Evolutionary conservation across 257 asterid genomes (phyloP), one percentile per base, ranked within the genome.

Genomic region (Penstemon davidsonii): DNA sequence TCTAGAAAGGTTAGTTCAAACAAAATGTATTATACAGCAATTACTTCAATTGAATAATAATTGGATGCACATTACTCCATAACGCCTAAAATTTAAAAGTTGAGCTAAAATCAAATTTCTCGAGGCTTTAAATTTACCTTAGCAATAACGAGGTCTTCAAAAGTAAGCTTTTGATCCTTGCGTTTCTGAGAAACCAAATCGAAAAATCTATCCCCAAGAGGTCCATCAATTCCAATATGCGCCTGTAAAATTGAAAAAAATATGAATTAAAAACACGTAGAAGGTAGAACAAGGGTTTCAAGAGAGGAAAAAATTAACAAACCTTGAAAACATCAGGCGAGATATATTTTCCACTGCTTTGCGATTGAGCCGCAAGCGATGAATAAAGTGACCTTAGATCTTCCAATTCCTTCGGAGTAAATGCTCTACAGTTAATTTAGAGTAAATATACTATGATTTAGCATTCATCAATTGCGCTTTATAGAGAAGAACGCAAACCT

Each of bases 81-180:
- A 25, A 25, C 33, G 33, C 33, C 2, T 25, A 25, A 25, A 25
- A 25, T 25, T 25, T 25, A 25, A 25, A 54, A 45, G 66, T 25
- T 49, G 54, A 47, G 19, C 36, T 4, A n/a, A 50, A 18, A 65
- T 11, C 19, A 38, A 45, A 7, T 3, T 15, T 7, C 18, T 55
- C 41, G 12, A 49, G 12, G 68, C 25, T 67, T 40, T 6, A 56
- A 42, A 58, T 70, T 81, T 73, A 88, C 99, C 80, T 93, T 93
- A 15, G 95, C 95, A 81, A 90, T 85, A 39, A 93, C 91, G 65
- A 93, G 92, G 86, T 93, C 99, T 69, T 88, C 88, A 63, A 69
- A 88, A 11, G 94, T 86, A 65, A 93, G 89, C 69, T 68, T 88
- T 54, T 81, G 83, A 83, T 93, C 96, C 73, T 78, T 80, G 15